Evolutionary conservation across 257 asterid genomes (phyloP).

Genomic region (Ajuga chamaepitys): DNA sequence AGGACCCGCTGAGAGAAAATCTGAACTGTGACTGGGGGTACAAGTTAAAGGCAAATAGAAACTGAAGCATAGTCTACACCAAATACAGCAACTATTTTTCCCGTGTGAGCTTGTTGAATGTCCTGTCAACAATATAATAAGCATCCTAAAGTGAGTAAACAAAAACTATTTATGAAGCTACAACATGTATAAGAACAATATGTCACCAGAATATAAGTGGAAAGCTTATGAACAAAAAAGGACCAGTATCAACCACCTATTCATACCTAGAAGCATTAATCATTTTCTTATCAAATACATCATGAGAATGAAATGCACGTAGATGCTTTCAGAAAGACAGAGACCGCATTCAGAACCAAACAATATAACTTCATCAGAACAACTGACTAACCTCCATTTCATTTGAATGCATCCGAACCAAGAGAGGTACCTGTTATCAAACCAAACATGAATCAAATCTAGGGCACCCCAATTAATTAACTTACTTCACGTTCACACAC

Average conservation of each 20-base stretch:
- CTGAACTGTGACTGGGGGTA: not conserved
- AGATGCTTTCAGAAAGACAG: slow-evolving; percentile 4
- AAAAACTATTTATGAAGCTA: not conserved
- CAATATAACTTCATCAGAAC: not conserved
- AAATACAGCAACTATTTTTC: slow-evolving; percentile 98
- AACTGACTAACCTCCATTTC: slow-evolving; percentile 87
- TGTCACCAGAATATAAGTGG: not conserved
- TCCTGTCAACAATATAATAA: slow-evolving; percentile 42
- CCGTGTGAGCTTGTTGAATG: slow-evolving; percentile 98
- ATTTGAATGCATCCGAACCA: slow-evolving; percentile 96
- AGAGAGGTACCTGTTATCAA: slow-evolving; percentile 75
- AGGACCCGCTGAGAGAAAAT: not conserved
- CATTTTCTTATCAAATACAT: not conserved
- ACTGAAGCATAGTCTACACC: slow-evolving; percentile 98
- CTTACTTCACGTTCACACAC: slow-evolving; percentile 1
- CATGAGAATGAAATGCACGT: not conserved
- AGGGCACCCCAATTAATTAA: not conserved
- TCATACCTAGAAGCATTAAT: not conserved
- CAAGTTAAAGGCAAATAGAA: not conserved
- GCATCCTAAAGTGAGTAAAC: not conserved
- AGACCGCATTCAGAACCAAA: slow-evolving; percentile 10
- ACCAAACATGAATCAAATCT: slow-evolving; percentile 12
- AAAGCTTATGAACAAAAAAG: slow-evolving; percentile 6
- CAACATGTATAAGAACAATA: not conserved
- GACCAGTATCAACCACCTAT: slow-evolving; percentile 4